Evolutionary conservation across 805 yeast species (phyloP), one percentile per base, ranked within the genome.

Genomic region (Zygotorulaspora sp.): DNA sequence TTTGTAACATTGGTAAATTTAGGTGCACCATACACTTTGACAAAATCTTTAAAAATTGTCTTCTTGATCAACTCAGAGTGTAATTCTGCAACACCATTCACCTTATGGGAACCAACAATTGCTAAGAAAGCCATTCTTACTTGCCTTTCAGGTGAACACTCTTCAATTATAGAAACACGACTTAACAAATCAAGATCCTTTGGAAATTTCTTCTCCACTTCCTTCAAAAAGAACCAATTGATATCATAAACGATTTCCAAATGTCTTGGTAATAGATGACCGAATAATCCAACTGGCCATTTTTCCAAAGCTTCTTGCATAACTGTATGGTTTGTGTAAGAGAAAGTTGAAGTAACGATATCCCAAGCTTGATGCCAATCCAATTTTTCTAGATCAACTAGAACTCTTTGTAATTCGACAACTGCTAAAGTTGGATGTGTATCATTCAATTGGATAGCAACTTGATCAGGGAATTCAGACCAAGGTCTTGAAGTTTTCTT

Each of bases 251-350:
- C 80, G 53, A 88, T 83, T 64, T 88, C 94, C 68, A 88, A 66
- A 65, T 88, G 97, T 63, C 97, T 77, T 44, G 97, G 97, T 49
- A 88, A 74, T 60, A 88, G 65, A 53, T 74, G 79, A 31, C 83
- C 85, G 47, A 88, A 67, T 48, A 88, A 68, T 39, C 83, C 83
- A 41, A 89, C 80, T 6, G 96, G 95, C 97, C 97, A 88, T 67
- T 85, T 89, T 68, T 88, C 97, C 46, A 89, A 72, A 15, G 96
- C 97, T 70, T 88, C 97, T 44, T 80, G 80, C 86, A 88, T 81
- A 30, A 88, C 97, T 1, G 97, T 88, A 63, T 88, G 97, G 64
- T 88, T 88, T 5, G 97, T 88, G 71, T 89, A 89, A 41, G 92
- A 92, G 61, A 88, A 86, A 3, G 92, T 86, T 37, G 63, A 61